Evolutionary conservation across 1,284 basidiomycete species (phyloP).

Genomic region (Rhodotorula sp.): DNA sequence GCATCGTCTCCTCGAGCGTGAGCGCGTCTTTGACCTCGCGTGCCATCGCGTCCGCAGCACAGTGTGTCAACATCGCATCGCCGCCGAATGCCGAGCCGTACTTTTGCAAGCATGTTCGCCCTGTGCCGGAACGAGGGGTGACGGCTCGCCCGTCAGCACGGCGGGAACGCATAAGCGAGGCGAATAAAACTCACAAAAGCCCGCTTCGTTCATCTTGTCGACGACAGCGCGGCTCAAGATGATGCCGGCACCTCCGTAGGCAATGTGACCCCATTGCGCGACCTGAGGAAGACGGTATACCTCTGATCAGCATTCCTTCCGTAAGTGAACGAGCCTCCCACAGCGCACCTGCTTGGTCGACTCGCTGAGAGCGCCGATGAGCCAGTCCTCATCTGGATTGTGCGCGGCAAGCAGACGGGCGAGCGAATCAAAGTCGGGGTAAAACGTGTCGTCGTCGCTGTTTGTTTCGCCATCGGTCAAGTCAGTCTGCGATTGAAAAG

Average conservation of each 20-base stretch:
- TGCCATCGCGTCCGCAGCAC: constrained; percentile 39
- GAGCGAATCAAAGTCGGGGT: constrained; percentile 39
- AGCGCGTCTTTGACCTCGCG: constrained; percentile 32
- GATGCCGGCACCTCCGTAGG: constrained; percentile 42
- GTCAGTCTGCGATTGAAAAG: neutral
- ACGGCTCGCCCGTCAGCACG: neutral
- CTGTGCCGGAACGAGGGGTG: neutral
- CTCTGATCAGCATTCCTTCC: neutral
- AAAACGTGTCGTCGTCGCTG: constrained; percentile 45
- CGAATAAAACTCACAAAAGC: constrained; percentile 24
- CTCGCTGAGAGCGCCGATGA: constrained; percentile 42
- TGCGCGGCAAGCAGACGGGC: constrained; percentile 32
- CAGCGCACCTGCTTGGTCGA: constrained; percentile 35
- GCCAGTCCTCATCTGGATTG: constrained; percentile 20
- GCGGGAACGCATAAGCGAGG: neutral
- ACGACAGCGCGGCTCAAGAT: constrained; percentile 36
- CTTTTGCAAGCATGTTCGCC: constrained; percentile 23
- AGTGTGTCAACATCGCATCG: constrained; percentile 40
- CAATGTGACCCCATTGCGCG: constrained; percentile 40
- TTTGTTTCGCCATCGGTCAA: neutral
- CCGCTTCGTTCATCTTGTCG: constrained; percentile 38
- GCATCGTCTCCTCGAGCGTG: constrained; percentile 38
- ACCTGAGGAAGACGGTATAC: constrained; percentile 12
- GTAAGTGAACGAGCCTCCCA: neutral
- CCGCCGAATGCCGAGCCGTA: constrained; percentile 35